Evolutionary conservation across 345 rosid genomes (phyloP).

Genomic region (Salix dunnii): DNA sequence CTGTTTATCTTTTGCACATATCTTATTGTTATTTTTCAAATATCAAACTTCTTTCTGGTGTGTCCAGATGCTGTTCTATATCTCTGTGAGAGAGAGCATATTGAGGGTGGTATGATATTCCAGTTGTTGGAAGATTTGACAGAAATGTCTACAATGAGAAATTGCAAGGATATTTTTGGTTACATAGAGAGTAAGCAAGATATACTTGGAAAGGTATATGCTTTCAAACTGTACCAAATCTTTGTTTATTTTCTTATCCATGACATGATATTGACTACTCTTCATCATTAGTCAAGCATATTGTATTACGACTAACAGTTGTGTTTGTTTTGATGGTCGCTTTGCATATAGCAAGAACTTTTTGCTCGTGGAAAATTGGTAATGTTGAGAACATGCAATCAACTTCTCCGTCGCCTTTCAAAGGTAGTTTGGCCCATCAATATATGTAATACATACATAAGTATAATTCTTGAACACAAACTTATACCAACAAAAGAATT

Average conservation of each 20-base stretch:
- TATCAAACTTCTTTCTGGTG: neutral
- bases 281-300: conserved; percentile 1
- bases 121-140: conserved; percentile 95
- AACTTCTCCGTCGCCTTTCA: conserved; percentile 96
- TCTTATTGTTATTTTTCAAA: neutral
- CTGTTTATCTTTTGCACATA: neutral
- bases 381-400: conserved; percentile 98
- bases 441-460: neutral
- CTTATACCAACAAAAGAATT: neutral
- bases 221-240: neutral
- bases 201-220: conserved; percentile 76
- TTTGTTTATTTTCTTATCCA: neutral
- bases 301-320: conserved; percentile 4
- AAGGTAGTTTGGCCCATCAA: conserved; percentile 45
- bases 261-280: neutral
- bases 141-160: conserved; percentile 96
- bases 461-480: neutral
- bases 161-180: conserved; percentile 87
- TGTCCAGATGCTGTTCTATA: conserved; percentile 73
- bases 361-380: conserved; percentile 99
- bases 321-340: conserved; percentile 3
- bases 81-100: conserved; percentile 96
- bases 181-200: conserved; percentile 95
- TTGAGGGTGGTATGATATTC: conserved; percentile 99
- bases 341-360: conserved; percentile 72